phyloP scores from a whole-genome alignment of 352 stramenopile species.

The Phytophthora colocasiae region DNA sequence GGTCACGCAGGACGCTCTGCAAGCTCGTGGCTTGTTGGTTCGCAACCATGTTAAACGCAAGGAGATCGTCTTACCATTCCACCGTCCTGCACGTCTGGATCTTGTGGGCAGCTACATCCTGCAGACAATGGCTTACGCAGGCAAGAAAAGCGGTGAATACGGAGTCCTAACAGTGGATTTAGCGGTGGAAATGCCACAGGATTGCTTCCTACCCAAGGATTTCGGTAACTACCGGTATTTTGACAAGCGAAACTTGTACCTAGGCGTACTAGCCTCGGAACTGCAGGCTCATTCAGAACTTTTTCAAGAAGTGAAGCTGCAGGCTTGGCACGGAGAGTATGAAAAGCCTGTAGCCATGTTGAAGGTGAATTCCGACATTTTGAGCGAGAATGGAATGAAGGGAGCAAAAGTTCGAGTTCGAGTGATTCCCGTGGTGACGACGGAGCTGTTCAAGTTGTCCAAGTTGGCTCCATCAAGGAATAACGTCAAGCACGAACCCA shows the following conservation, averaged over 20 bases:
- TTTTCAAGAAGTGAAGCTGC: conserved; percentile 64
- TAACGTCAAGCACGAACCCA: conserved; percentile 85
- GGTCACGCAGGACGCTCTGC: conserved; percentile 76
- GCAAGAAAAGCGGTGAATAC: conserved; percentile 61
- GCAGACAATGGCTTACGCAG: conserved; percentile 76
- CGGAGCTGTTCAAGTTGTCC: conserved; percentile 79
- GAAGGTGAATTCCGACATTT: conserved; percentile 46
- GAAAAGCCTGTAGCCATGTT: conserved; percentile 82
- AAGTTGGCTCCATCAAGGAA: conserved; percentile 84
- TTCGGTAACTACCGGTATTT: conserved; percentile 91
- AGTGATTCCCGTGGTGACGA: conserved; percentile 73
- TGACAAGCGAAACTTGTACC: conserved; percentile 90
- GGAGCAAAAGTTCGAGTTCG: conserved; percentile 62
- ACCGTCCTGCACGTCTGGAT: conserved; percentile 75
- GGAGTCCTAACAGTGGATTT: conserved; percentile 78
- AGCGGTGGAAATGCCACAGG: conserved; percentile 79
- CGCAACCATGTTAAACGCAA: conserved; percentile 86
- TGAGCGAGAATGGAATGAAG: conserved; percentile 61
- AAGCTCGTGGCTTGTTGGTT: conserved; percentile 60
- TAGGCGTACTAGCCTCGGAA: conserved; percentile 73
- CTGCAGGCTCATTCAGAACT: conserved; percentile 54
- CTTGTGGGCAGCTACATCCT: conserved; percentile 91
- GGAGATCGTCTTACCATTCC: conserved; percentile 88
- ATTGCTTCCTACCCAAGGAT: conserved; percentile 90
- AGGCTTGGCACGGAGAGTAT: conserved; percentile 78